Evolutionary conservation across 192 early-diverging fungal genomes (phyloP).

Genomic region (Linnemannia elongata): DNA sequence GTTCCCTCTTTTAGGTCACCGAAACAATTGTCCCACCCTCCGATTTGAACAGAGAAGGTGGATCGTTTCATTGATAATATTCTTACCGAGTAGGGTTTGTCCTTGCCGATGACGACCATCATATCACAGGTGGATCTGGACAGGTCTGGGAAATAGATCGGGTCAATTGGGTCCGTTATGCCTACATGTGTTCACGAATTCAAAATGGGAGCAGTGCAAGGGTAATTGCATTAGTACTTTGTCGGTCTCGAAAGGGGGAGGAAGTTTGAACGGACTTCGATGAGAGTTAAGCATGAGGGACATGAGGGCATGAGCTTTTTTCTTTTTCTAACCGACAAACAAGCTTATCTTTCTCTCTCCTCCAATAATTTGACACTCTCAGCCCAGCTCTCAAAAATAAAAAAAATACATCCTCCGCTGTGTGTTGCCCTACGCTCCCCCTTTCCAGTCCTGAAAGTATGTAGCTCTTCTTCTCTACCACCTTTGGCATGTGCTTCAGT

Average conservation of each 20-base stretch:
- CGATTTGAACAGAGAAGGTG: neutral
- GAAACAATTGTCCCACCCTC: neutral
- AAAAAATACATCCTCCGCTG: neutral
- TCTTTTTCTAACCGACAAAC: neutral
- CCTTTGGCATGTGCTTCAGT: neutral
- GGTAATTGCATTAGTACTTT: neutral
- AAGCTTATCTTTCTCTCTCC: neutral
- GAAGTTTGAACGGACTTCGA: neutral
- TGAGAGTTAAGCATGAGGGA: neutral
- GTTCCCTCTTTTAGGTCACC: neutral
- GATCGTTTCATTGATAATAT: neutral
- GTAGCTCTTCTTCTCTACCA: neutral
- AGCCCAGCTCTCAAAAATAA: neutral
- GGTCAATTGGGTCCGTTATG: constrained; percentile 47
- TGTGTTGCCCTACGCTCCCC: neutral
- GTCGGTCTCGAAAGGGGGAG: neutral
- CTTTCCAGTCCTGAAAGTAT: neutral
- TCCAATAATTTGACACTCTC: neutral
- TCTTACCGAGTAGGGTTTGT: constrained; percentile 52
- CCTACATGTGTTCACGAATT: constrained; percentile 1
- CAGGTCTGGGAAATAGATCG: constrained; percentile 48
- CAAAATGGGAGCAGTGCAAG: neutral
- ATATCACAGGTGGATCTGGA: constrained; percentile 35
- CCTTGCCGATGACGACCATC: constrained; percentile 53
- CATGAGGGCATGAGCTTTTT: neutral